Conservation (phyloP, 495 filamentous ascomycete species). For the Hypoxylon trugodes region DNA sequence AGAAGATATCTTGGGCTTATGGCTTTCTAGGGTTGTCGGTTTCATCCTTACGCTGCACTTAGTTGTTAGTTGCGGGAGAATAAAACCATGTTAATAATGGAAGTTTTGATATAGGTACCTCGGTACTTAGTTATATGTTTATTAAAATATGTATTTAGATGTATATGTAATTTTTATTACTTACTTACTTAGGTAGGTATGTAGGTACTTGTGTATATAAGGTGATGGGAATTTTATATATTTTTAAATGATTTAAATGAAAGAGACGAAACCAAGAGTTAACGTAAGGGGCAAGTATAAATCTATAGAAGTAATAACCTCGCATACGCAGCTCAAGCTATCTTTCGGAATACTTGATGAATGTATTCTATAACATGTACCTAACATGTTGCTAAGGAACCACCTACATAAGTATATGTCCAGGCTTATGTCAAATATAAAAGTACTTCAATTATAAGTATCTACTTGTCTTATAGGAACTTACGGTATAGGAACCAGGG, state of each 20-base stretch:
- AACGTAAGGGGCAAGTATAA: no score
- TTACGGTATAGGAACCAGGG: conserved; percentile 5
- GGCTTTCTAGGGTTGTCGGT: conserved; percentile 32
- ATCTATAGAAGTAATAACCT: no score
- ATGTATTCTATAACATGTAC: no score
- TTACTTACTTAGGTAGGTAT: background rate
- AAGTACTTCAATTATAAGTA: background rate
- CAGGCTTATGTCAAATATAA: background rate
- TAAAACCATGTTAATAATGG: conserved; percentile 33
- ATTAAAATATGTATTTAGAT: background rate
- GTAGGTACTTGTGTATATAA: background rate
- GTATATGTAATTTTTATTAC: background rate
- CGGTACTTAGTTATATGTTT: no score
- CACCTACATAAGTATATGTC: no score
- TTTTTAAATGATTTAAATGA: no score
- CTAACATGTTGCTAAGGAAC: no score
- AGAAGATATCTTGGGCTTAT: conserved; percentile 32
- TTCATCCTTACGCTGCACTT: conserved; percentile 35
- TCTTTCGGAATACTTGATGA: no score
- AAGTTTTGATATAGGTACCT: conserved; percentile 28
- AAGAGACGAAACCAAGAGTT: no score
- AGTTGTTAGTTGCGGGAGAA: conserved; percentile 22
- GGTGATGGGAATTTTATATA: background rate
- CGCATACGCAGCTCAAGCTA: no score
- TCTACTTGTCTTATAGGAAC: background rate